Evolutionary conservation across 306 rosid genomes (phyloP).

Genomic region (Urtica urens): DNA sequence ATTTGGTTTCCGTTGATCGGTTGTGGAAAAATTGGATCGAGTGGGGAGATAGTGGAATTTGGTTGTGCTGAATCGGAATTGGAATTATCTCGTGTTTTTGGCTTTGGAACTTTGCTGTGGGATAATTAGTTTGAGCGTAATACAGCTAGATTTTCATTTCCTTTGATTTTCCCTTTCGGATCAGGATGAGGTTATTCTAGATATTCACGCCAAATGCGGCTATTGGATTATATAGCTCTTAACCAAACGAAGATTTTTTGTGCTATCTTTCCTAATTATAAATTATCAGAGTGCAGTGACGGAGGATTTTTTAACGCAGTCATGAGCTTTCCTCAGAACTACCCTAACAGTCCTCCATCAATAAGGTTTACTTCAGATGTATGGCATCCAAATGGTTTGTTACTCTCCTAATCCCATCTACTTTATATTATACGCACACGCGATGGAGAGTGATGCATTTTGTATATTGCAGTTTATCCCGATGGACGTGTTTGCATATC

Average conservation of each 20-base stretch:
- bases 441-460: constrained; percentile 13
- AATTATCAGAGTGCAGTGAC: constrained; percentile 44
- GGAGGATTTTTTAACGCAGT: constrained; percentile 97
- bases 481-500: constrained; percentile 99
- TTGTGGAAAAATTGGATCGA: constrained; percentile 8
- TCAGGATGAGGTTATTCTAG: too few species aligned
- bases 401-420: neutral
- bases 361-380: constrained; percentile 79
- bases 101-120: too few species aligned
- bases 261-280: neutral
- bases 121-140: too few species aligned
- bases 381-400: constrained; percentile 96
- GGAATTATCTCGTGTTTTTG: too few species aligned
- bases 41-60: constrained; percentile 9
- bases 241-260: neutral
- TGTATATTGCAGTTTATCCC: constrained; percentile 55
- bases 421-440: constrained; percentile 1
- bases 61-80: too few species aligned
- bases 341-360: constrained; percentile 91
- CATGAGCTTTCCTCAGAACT: constrained; percentile 86
- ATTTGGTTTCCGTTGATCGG: constrained; percentile 5
- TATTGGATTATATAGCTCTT: too few species aligned
- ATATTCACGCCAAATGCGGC: too few species aligned
- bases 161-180: too few species aligned
- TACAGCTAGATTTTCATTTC: too few species aligned